Evolutionary conservation across 352 stramenopile genomes (phyloP).

Genomic region (Thalassiosira delicatula): DNA sequence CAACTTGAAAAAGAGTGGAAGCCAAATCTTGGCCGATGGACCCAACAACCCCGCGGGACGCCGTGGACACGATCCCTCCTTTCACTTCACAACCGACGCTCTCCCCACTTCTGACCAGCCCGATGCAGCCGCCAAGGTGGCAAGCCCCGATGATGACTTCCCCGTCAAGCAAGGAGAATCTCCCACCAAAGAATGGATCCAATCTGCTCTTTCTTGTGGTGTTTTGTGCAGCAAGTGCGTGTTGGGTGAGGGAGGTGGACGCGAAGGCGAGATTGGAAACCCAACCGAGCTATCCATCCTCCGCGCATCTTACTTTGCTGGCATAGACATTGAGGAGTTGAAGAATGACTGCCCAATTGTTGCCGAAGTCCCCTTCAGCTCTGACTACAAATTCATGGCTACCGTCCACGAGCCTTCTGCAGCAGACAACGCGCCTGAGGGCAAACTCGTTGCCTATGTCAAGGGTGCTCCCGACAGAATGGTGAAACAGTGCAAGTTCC

Average conservation of each 20-base stretch:
- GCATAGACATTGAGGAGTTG: conserved; percentile 80
- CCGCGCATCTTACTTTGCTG: conserved; percentile 72
- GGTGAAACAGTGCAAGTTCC: conserved; percentile 89
- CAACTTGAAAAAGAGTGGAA: conserved; percentile 49
- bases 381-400: conserved; percentile 89
- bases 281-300: conserved; percentile 83
- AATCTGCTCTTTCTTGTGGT: conserved; percentile 71
- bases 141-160: conserved; percentile 32
- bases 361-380: conserved; percentile 88
- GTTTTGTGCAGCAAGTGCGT: conserved; percentile 80
- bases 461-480: conserved; percentile 97
- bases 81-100: conserved; percentile 49
- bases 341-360: conserved; percentile 76
- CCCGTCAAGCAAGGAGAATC: conserved; percentile 67
- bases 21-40: conserved; percentile 58
- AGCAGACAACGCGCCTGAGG: conserved; percentile 36
- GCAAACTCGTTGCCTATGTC: conserved; percentile 87
- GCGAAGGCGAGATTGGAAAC: conserved; percentile 82
- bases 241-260: conserved; percentile 72
- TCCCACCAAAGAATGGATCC: conserved; percentile 60
- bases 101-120: conserved; percentile 32
- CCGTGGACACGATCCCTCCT: conserved; percentile 45
- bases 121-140: neutral
- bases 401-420: conserved; percentile 77
- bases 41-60: conserved; percentile 43